phyloP scores from a whole-genome alignment of 148 eudicot species.

The Rhododendron ferrugineum region DNA sequence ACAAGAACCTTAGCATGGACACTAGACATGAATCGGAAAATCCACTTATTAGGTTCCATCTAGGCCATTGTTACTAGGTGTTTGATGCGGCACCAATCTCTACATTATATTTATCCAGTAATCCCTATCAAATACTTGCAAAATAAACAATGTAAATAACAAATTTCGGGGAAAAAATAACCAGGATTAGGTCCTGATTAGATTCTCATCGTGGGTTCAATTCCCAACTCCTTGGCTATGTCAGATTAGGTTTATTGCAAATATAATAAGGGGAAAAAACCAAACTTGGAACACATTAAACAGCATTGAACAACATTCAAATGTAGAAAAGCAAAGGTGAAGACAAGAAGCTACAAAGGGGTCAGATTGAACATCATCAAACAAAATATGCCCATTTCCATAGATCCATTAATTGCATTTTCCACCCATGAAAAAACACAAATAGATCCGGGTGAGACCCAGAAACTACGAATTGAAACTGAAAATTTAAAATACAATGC shows the following conservation, averaged over 20 bases:
- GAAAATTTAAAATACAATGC: neutral
- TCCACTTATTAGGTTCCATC: neutral
- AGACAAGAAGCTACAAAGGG: neutral
- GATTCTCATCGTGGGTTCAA: neutral
- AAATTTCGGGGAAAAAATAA: neutral
- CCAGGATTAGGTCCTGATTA: neutral
- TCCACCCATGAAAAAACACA: neutral
- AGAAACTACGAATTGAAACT: neutral
- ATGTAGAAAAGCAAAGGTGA: neutral
- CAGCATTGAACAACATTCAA: neutral
- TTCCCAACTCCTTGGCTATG: neutral
- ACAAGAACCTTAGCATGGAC: neutral
- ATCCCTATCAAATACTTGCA: neutral
- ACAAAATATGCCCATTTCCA: neutral
- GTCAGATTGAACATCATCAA: neutral
- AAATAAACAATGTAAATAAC: neutral
- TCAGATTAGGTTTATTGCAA: neutral
- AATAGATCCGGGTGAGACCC: neutral
- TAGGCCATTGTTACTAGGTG: neutral
- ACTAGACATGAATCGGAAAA: neutral
- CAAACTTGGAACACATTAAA: neutral
- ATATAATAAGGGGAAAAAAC: neutral
- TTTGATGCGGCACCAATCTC: neutral
- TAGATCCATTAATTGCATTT: neutral
- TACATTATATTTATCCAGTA: neutral